Percentiles rank a stretch among this genome's conserved stretches.
These are phyloP conservation scores for Aspergillus affinis DNA, from an alignment of 495 filamentous ascomycete genomes.

Conservation along the genomic window DNA sequence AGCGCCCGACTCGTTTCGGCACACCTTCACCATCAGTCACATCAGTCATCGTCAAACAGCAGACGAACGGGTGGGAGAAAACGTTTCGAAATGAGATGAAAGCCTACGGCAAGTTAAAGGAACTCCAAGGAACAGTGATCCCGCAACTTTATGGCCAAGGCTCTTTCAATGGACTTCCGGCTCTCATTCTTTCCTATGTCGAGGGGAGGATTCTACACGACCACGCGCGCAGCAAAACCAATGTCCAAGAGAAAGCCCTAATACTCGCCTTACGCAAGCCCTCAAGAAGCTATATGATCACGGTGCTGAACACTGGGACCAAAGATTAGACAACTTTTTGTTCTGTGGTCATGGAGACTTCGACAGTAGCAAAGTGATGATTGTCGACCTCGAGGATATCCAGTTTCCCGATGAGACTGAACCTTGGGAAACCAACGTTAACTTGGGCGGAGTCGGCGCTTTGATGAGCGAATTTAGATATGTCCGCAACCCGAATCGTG, in stretches of 20 bases:
- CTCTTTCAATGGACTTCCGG: constrained; percentile 12
- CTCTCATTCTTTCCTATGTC: constrained; percentile 12
- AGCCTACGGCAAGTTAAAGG: constrained; percentile 10
- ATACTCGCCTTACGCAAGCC: constrained; percentile 3
- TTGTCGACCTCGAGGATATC: constrained; percentile 13
- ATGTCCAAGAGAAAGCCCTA: constrained; percentile 3
- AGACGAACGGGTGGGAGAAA: constrained; percentile 12
- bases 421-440: constrained; percentile 1
- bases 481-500: too few species aligned
- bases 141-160: constrained; percentile 11
- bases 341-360: constrained; percentile 6
- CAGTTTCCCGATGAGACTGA: constrained; percentile 10
- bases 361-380: constrained; percentile 7
- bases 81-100: neutral
- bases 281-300: constrained; percentile 10
- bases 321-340: constrained; percentile 16
- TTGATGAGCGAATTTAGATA: too few species aligned
- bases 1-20: too few species aligned
- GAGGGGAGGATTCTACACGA: constrained; percentile 9
- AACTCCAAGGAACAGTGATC: constrained; percentile 12
- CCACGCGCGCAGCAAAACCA: constrained; percentile 2
- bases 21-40: too few species aligned
- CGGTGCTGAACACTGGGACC: constrained; percentile 12
- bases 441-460: too few species aligned
- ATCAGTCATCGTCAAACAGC: constrained; percentile 15